phyloP scores from a whole-genome alignment of 192 early-diverging fungal genomes.

The Podila verticillata region DNA sequence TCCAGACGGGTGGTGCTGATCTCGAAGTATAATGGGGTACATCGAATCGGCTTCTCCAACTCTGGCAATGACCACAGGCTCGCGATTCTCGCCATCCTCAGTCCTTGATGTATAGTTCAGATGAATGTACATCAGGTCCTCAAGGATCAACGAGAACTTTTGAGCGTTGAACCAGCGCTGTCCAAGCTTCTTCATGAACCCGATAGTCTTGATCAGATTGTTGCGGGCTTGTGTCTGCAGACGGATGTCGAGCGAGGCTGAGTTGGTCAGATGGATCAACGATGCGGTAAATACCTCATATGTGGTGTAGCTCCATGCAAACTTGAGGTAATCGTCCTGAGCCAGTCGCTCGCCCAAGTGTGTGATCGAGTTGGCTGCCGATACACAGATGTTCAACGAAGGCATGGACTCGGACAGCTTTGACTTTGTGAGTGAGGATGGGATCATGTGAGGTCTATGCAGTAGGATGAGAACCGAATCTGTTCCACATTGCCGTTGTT shows the following conservation, averaged over 20 bases:
- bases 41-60: neutral
- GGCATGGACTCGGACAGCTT: conserved; percentile 36
- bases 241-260: conserved; percentile 39
- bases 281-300: conserved; percentile 48
- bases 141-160: conserved; percentile 29
- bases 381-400: conserved; percentile 51
- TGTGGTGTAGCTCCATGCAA: conserved; percentile 27
- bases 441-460: conserved; percentile 62
- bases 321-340: conserved; percentile 18
- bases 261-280: conserved; percentile 52
- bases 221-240: conserved; percentile 46
- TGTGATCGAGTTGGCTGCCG: conserved; percentile 51
- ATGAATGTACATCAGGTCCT: conserved; percentile 39
- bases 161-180: conserved; percentile 37
- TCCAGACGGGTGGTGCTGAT: conserved; percentile 41
- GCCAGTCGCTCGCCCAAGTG: conserved; percentile 41
- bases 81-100: conserved; percentile 1
- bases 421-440: conserved; percentile 23
- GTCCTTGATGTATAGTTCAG: conserved; percentile 25
- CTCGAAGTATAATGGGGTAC: conserved; percentile 43
- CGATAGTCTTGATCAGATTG: conserved; percentile 36
- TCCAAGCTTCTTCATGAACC: conserved; percentile 36
- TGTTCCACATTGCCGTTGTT: conserved; percentile 24
- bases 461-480: conserved; percentile 64
- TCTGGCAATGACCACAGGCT: conserved; percentile 5